Base-by-base conservation (phyloP, 1,284 basidiomycete genomes). In the Lignosus rhinocerotis region DNA sequence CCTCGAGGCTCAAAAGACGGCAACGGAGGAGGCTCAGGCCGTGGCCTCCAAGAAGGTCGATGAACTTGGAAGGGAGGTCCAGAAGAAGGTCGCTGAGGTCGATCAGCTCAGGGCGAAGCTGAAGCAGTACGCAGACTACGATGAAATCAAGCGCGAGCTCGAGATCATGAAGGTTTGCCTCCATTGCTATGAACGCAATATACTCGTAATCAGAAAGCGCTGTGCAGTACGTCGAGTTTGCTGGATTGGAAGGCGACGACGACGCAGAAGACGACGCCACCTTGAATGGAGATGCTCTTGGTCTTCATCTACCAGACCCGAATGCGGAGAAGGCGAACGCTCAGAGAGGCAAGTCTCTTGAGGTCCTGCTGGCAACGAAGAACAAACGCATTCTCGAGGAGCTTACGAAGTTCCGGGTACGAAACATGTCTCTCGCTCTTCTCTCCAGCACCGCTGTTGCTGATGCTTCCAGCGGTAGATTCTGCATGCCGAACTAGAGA, bases 311-410 rank as follows among this genome's bases (percentile, higher is more conserved):
- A 45, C 94, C 94, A 0, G 86, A 94, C 71, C 94, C 94, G 0
- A 94, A 95, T 67, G 88, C 92, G 11, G 85, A 87, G 55, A 93
- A 93, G 69, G 85, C 88, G 36, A 93, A 90, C 66, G 78, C 76
- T 31, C 84, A 88, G 58, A 84, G 85, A 38, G 90, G 85, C 21
- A 90, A 89, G 71, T 93, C 94, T 0, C 83, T 99, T 0, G 96
- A 99, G 73, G 86, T 87, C 30, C 84, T 98, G 1, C 83, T 99
- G 31, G 92, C 96, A 2, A 88, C 85, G 50, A 98, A 98, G 80
- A 99, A 98, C 75, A 93, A 93, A 69, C 87, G 91, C 48, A 84
- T 99, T n/a, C 82, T 94, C 45, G 95, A 98, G 66, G 94, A 98
- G 69, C 76, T 98, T 42, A 96, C 96, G 2, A 94, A 88, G 66